Evolutionary conservation across 192 early-diverging fungal genomes (phyloP).

Genomic region (Backusella liffmaniae): DNA sequence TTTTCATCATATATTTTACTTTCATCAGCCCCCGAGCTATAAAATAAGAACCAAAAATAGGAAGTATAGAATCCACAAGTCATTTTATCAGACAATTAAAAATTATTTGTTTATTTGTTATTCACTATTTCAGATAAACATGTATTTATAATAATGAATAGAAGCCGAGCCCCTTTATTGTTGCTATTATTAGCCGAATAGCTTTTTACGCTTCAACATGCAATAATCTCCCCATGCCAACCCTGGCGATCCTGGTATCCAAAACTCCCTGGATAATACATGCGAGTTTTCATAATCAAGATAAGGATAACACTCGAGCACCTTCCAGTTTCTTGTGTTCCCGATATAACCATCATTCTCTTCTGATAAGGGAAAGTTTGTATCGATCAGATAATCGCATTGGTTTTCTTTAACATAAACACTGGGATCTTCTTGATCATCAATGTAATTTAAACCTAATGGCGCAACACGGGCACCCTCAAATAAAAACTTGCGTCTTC

Average conservation of each 20-base stretch:
- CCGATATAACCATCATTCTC: constrained; percentile 42
- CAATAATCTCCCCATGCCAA: constrained; percentile 63
- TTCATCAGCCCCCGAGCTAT: no score
- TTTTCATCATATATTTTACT: background rate
- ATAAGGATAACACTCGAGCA: constrained; percentile 58
- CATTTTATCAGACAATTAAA: background rate
- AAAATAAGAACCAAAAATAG: background rate
- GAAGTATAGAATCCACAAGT: background rate
- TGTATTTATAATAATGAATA: background rate
- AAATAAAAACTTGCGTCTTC: constrained; percentile 13
- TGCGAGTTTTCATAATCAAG: constrained; percentile 54
- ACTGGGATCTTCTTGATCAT: constrained; percentile 57
- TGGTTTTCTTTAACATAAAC: constrained; percentile 51
- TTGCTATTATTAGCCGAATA: background rate
- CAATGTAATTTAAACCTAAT: constrained; percentile 55
- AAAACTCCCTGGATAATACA: constrained; percentile 51
- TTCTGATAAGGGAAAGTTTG: constrained; percentile 31
- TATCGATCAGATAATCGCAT: constrained; percentile 71
- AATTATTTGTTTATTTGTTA: background rate
- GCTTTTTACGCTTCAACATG: constrained; percentile 36
- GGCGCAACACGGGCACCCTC: constrained; percentile 37
- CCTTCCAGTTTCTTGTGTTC: constrained; percentile 58
- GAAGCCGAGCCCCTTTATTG: background rate
- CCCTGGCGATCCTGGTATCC: constrained; percentile 46
- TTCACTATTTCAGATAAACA: background rate